A percentile compares a stretch with the other conserved stretches of the same genome.
These are phyloP conservation scores for Hirsutella minnesotensis DNA, from an alignment of 2,329 filamentous ascomycete species.

Conservation along the genomic window DNA sequence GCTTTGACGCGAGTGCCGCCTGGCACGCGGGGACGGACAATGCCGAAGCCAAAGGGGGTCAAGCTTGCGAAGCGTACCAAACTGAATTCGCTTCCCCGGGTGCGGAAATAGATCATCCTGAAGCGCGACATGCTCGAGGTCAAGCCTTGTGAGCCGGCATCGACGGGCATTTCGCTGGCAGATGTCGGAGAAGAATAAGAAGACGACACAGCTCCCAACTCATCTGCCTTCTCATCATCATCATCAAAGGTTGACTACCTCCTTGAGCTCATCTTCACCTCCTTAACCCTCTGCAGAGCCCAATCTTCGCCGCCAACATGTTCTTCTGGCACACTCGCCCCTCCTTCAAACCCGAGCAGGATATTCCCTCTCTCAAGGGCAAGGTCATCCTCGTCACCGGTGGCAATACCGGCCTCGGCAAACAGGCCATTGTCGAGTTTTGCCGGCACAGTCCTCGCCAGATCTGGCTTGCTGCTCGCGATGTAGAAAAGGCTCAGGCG, in stretches of 20 bases:
- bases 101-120: too few relatives aligned
- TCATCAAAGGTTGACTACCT: neutral
- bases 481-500: conserved; percentile 21
- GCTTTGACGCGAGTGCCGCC: too few relatives aligned
- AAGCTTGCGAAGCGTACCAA: too few relatives aligned
- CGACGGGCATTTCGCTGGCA: too few relatives aligned
- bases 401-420: conserved; percentile 68
- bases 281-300: neutral
- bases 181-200: too few relatives aligned
- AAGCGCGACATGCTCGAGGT: too few relatives aligned
- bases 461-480: conserved; percentile 19
- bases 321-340: neutral
- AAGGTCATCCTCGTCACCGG: conserved; percentile 74
- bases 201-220: too few relatives aligned
- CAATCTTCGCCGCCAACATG: neutral
- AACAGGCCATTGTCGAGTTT: conserved; percentile 23
- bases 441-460: conserved; percentile 9
- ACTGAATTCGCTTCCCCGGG: too few relatives aligned
- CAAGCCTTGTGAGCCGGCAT: too few relatives aligned
- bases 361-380: conserved; percentile 55
- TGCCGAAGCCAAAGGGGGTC: too few relatives aligned
- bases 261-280: neutral
- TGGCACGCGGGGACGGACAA: too few relatives aligned
- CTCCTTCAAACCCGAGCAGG: conserved; percentile 11
- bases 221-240: too few relatives aligned